A percentile compares a stretch with the other conserved stretches of the same genome.
These are phyloP conservation scores for Rhizophora apiculata DNA, from an alignment of 345 rosid genomes.

Conservation along the genomic window DNA sequence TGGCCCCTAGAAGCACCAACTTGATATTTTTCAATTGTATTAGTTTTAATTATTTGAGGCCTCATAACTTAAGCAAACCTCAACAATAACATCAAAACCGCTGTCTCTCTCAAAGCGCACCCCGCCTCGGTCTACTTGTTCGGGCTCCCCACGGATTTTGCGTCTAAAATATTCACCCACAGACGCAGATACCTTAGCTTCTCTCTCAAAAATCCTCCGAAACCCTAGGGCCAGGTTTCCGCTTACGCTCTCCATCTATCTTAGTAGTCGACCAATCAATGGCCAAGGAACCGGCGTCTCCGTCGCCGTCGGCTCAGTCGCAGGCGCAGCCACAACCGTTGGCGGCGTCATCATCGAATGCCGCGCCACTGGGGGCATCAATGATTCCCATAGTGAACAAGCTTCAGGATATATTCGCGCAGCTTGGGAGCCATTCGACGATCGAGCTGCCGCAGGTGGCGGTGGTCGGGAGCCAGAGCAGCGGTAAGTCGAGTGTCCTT, in stretches of 20 bases:
- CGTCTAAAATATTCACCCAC: not conserved
- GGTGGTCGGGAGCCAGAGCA: constrained; percentile 97
- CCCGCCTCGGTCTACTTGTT: not conserved
- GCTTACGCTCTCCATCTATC: too few species aligned
- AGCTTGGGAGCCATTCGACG: constrained; percentile 84
- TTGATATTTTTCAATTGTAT: too few species aligned
- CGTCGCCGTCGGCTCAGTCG: constrained; percentile 12
- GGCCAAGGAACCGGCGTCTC: constrained; percentile 29
- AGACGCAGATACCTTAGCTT: too few species aligned
- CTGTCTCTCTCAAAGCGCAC: not conserved
- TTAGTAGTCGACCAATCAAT: constrained; percentile 10
- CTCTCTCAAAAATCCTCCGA: not conserved
- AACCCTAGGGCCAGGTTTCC: constrained; percentile 5
- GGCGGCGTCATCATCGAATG: not conserved
- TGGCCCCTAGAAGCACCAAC: too few species aligned
- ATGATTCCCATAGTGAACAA: constrained; percentile 93
- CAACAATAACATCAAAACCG: too few species aligned
- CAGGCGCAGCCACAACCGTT: constrained; percentile 5
- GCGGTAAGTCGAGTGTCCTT: constrained; percentile 97
- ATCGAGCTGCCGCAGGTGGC: constrained; percentile 98
- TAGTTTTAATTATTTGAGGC: too few species aligned
- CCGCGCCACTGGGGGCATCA: constrained; percentile 58
- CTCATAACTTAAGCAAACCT: too few species aligned
- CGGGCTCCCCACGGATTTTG: not conserved
- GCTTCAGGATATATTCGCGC: constrained; percentile 92